A percentile compares a stretch with the other conserved stretches of the same genome.
phyloP scores from a whole-genome alignment of 768 basidiomycete genomes.

The Tremella yokohamensis region DNA sequence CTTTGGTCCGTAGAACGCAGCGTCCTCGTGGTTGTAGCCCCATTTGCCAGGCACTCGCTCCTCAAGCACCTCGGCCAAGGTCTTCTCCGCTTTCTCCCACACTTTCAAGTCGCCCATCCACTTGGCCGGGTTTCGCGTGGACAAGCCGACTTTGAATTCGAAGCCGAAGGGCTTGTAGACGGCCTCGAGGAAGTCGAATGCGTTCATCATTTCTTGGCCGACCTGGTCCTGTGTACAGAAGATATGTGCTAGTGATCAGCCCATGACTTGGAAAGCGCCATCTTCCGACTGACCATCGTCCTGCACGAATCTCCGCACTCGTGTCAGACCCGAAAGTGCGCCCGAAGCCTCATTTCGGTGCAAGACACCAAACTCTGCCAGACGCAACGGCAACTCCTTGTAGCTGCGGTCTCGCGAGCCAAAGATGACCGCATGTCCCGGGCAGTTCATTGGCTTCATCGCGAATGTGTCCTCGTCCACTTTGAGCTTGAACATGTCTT shows the following conservation, averaged over 20 bases:
- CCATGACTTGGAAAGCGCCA: neutral
- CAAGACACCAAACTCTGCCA: conserved; percentile 97
- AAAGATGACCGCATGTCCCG: conserved; percentile 93
- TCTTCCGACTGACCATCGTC: conserved; percentile 64
- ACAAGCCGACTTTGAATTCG: conserved; percentile 86
- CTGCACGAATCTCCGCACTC: conserved; percentile 92
- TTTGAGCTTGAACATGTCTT: conserved; percentile 94
- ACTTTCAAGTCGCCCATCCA: conserved; percentile 82
- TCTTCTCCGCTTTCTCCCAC: conserved; percentile 79
- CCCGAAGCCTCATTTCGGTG: conserved; percentile 96
- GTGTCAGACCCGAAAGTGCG: conserved; percentile 83
- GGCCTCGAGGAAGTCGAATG: conserved; percentile 93
- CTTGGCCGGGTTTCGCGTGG: conserved; percentile 87
- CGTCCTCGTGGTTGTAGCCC: conserved; percentile 91
- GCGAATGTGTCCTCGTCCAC: conserved; percentile 95
- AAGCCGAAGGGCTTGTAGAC: conserved; percentile 94
- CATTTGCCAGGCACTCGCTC: conserved; percentile 82
- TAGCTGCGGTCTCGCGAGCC: conserved; percentile 90
- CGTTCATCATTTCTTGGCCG: conserved; percentile 73
- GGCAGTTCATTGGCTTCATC: conserved; percentile 97
- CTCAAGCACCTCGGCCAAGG: conserved; percentile 62
- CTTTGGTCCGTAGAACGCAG: conserved; percentile 98
- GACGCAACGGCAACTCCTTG: conserved; percentile 90
- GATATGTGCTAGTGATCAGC: conserved; percentile 62
- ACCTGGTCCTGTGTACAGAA: conserved; percentile 95